Evolutionary conservation across 306 rosid species (phyloP).

Genomic region (Gynostemma pentaphyllum): DNA sequence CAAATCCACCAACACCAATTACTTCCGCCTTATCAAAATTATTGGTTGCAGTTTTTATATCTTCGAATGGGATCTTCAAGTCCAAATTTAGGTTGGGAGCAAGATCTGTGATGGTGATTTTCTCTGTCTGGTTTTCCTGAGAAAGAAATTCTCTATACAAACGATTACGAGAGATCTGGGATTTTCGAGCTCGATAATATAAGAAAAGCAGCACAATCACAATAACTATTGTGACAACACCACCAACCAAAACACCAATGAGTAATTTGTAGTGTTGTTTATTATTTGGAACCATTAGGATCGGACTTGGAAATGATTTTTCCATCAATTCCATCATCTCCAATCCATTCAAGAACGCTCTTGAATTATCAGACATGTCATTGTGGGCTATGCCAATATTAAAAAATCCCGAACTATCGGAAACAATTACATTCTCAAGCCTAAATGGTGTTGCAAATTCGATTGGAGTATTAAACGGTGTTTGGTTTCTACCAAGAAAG

Average conservation of each 20-base stretch:
- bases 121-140: background rate
- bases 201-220: background rate
- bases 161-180: background rate
- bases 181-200: background rate
- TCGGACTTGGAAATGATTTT: background rate
- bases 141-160: background rate
- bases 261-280: background rate
- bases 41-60: background rate
- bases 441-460: background rate
- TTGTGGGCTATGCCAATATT: background rate
- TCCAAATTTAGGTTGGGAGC: constrained; percentile 2
- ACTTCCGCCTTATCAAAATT: background rate
- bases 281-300: background rate
- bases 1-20: constrained; percentile 19
- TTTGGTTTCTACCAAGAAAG: background rate
- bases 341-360: background rate
- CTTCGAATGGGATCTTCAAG: background rate
- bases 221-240: background rate
- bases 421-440: background rate
- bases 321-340: constrained; percentile 10
- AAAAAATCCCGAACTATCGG: constrained; percentile 1
- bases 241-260: background rate
- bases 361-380: background rate
- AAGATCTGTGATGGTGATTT: background rate
- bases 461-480: rapidly evolving